Evolutionary conservation across 192 early-diverging fungal genomes (phyloP).

Genomic region (Martensiomyces pterosporus): DNA sequence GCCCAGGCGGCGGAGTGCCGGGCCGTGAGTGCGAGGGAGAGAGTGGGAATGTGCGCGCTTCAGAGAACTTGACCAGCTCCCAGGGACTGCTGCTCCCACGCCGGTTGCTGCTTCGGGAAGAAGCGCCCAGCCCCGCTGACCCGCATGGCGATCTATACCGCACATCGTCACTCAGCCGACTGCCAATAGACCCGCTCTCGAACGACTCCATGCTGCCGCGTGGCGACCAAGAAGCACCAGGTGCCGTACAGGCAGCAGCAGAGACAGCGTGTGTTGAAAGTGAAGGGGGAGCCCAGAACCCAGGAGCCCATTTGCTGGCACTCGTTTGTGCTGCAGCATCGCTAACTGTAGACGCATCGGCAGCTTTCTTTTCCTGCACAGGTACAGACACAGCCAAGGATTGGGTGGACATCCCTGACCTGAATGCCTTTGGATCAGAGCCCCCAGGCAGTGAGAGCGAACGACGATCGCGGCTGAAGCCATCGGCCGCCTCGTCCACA

Average conservation of each 20-base stretch:
- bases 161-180: constrained; percentile 15
- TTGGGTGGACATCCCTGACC: too few relatives aligned
- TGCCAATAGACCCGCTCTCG: constrained; percentile 9
- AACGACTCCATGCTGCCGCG: constrained; percentile 18
- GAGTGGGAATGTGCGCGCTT: constrained; percentile 19
- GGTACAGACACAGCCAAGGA: too few relatives aligned
- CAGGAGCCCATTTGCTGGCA: constrained; percentile 20
- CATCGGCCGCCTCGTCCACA: too few relatives aligned
- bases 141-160: constrained; percentile 10
- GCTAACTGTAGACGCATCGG: too few relatives aligned
- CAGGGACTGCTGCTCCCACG: constrained; percentile 23
- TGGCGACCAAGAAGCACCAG: constrained; percentile 25
- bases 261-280: constrained; percentile 2
- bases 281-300: constrained; percentile 35
- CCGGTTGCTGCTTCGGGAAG: neutral
- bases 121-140: neutral
- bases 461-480: too few relatives aligned
- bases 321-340: too few relatives aligned
- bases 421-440: too few relatives aligned
- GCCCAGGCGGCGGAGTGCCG: constrained; percentile 15
- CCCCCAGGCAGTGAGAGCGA: too few relatives aligned
- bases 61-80: constrained; percentile 33
- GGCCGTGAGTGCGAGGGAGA: constrained; percentile 28
- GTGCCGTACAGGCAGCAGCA: neutral
- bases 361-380: neutral